Percentiles rank a stretch among this genome's conserved stretches.
Evolutionary conservation across 805 yeast genomes (phyloP).

Genomic region (Metschnikowia hibisci): DNA sequence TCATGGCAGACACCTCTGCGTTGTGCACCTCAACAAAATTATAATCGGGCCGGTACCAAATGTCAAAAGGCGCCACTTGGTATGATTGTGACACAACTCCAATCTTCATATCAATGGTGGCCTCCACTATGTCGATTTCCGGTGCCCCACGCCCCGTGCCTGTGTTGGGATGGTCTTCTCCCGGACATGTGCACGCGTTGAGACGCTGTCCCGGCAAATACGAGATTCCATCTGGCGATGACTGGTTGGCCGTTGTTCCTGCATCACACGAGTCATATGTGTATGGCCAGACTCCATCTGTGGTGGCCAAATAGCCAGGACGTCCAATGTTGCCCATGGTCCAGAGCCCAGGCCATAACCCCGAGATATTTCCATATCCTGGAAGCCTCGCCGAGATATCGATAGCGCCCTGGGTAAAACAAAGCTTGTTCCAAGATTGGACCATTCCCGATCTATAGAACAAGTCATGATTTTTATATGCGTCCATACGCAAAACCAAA

Average conservation of each 20-base stretch:
- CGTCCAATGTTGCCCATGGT: constrained; percentile 89
- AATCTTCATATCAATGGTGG: constrained; percentile 50
- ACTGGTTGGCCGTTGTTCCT: constrained; percentile 92
- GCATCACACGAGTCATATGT: constrained; percentile 84
- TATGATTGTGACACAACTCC: constrained; percentile 89
- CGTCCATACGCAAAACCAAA: constrained; percentile 67
- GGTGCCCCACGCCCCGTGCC: constrained; percentile 95
- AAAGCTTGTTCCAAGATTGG: constrained; percentile 87
- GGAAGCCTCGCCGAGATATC: constrained; percentile 79
- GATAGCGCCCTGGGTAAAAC: constrained; percentile 79
- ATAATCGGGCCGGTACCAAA: constrained; percentile 92
- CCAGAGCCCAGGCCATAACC: constrained; percentile 98
- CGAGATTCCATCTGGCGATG: constrained; percentile 84
- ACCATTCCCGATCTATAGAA: constrained; percentile 88
- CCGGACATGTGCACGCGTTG: constrained; percentile 72
- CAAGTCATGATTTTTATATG: constrained; percentile 71
- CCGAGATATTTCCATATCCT: constrained; percentile 70
- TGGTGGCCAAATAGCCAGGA: constrained; percentile 82
- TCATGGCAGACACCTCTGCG: constrained; percentile 68
- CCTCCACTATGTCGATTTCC: constrained; percentile 81
- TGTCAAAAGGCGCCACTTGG: constrained; percentile 91
- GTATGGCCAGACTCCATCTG: constrained; percentile 96
- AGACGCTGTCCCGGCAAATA: constrained; percentile 82
- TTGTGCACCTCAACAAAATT: constrained; percentile 72
- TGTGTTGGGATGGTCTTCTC: constrained; percentile 80